Evolutionary conservation across 192 early-diverging fungal species (phyloP), one percentile per base, ranked within the genome.

Genomic region (Fimicolochytrium jonesii): DNA sequence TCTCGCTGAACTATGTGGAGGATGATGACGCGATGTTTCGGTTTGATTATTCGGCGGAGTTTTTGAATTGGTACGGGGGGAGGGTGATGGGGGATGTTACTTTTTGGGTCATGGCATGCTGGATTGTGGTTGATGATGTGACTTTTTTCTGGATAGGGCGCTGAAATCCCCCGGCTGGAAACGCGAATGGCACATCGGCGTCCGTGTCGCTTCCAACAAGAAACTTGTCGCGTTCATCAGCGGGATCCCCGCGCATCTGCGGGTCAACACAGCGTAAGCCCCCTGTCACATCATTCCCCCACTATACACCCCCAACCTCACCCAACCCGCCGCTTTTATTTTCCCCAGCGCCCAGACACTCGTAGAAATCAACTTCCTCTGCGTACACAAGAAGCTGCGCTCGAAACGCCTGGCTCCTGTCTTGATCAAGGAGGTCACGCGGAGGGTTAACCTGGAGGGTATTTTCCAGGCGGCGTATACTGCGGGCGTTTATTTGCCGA

Each of bases 391-490:
- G 79, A 88, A 87, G 66, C 88, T 99, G 52, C 87, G 97, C 35
- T 82, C 84, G 53, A 96, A 98, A 75, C 87, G 97, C 56, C 78
- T 99, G 56, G 87, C 97, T 25, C 97, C 97, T 30, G 84, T 99
- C 18, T 72, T 99, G 48, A 99, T 99, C 79, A 90, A 94, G 74
- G 97, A 99, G 72, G 88, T 99, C 31, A 99, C 97, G 4, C 83
- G 97, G 28, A 86, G 91, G 15, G 90, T 92, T 33, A 89, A 99
- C 71, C 66, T 92, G 28, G 80, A 87, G 56, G 92, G 92, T 28
- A 92, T 94, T 47, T 99, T 97, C 86, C 97, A 99, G 73, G 97
- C 97, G 26, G 88, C 92, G 6, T 99, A 98, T 74, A 99, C 97
- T 35, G 94, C 90, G 15, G 97, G 97, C 32, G 81, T 86, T 23